These are phyloP conservation scores for Xylaria polymorpha DNA, from an alignment of 2,329 filamentous ascomycete species.

Conservation along the genomic window DNA sequence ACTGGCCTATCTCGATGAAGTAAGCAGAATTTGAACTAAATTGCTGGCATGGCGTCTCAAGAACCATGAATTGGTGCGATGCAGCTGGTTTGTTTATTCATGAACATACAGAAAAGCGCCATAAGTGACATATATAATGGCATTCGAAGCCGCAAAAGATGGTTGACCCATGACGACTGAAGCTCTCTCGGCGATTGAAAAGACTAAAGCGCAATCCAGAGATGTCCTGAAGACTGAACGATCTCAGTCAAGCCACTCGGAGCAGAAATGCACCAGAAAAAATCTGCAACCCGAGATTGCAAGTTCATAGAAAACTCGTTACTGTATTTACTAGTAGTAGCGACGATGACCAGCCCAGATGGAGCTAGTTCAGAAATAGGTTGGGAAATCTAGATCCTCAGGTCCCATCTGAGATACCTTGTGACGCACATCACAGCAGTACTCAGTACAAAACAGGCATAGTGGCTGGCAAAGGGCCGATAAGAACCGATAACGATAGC, in stretches of 20 bases:
- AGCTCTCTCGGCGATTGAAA: not conserved
- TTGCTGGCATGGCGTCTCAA: slow-evolving; percentile 4
- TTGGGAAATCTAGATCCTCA: not conserved
- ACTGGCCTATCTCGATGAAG: not conserved
- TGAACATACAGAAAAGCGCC: slow-evolving; percentile 76
- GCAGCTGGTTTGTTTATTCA: slow-evolving; percentile 14
- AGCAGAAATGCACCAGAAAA: slow-evolving; percentile 20
- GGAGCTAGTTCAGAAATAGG: slow-evolving; percentile 11
- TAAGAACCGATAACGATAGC: not conserved
- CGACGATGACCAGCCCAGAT: slow-evolving; percentile 13
- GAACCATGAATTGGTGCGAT: not conserved
- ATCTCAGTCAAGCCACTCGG: not conserved
- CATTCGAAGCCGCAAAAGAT: slow-evolving; percentile 81
- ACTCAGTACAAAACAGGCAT: not conserved
- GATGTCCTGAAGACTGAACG: not conserved
- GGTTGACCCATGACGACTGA: slow-evolving; percentile 74
- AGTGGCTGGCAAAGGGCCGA: not conserved
- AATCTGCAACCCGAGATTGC: slow-evolving; percentile 23
- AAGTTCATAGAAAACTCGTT: slow-evolving; percentile 11
- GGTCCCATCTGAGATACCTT: too few relatives aligned
- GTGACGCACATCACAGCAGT: too few relatives aligned
- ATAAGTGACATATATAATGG: slow-evolving; percentile 84
- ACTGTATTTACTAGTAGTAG: slow-evolving; percentile 20
- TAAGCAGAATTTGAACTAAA: not conserved
- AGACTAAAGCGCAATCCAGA: not conserved